These are phyloP conservation scores for Spongospora subterranea DNA, from an alignment of 208 protist genomes.

Conservation along the genomic window DNA sequence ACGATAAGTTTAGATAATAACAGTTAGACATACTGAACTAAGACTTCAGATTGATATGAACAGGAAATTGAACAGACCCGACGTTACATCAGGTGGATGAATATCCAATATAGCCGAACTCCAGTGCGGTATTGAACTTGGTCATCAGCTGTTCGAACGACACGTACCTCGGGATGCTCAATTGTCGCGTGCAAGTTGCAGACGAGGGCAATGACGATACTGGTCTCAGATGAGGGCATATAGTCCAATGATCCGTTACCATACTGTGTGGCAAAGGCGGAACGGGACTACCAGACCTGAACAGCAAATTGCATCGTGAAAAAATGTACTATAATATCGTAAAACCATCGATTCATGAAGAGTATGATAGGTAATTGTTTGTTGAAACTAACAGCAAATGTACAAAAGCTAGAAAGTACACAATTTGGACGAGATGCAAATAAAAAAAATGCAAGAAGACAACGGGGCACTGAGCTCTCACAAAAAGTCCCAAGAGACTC, in stretches of 20 bases:
- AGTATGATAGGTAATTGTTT: too few species aligned
- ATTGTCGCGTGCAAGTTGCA: slow-evolving; percentile 47
- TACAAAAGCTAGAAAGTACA: too few species aligned
- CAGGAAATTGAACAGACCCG: too few species aligned
- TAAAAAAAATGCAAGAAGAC: not conserved
- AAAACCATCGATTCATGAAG: too few species aligned
- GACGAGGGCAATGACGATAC: not conserved
- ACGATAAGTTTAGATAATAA: too few species aligned
- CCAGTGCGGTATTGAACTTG: slow-evolving; percentile 5
- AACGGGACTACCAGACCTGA: not conserved
- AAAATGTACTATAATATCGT: too few species aligned
- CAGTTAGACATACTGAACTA: too few species aligned
- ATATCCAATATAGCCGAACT: slow-evolving; percentile 45
- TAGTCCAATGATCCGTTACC: not conserved
- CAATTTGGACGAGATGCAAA: too few species aligned
- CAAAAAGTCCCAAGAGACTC: not conserved
- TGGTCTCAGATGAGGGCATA: slow-evolving; percentile 13
- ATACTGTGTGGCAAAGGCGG: not conserved
- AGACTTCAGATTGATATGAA: too few species aligned
- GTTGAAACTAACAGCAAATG: too few species aligned
- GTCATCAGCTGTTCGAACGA: not conserved
- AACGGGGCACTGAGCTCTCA: not conserved
- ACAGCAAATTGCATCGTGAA: not conserved
- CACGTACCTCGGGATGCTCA: slow-evolving; percentile 21
- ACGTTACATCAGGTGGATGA: not conserved